Evolutionary conservation across 306 rosid genomes (phyloP).

Genomic region (Lathyrus tuberosus): DNA sequence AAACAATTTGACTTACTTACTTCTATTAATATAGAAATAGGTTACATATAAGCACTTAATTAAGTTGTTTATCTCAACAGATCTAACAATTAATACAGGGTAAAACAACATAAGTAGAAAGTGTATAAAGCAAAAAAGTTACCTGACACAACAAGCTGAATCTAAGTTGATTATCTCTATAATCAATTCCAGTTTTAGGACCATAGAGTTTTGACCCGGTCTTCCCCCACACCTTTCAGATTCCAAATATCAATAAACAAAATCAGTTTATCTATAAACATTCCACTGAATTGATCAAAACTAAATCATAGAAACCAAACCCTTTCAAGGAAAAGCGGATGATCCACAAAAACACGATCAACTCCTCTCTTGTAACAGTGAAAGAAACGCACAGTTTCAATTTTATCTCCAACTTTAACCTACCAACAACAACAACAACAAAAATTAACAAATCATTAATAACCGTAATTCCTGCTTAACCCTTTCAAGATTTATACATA

Average conservation of each 20-base stretch:
- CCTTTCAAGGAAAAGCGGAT: conserved; percentile 70
- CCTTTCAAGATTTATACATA: conserved; percentile 15
- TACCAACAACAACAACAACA: conserved; percentile 27
- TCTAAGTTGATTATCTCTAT: conserved; percentile 65
- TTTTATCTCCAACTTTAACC: conserved; percentile 58
- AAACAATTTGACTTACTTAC: no score
- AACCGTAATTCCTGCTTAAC: background rate
- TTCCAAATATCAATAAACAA: conserved; percentile 14
- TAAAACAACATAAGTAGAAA: background rate
- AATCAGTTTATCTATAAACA: conserved; percentile 21
- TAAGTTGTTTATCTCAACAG: no score
- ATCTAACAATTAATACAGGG: background rate
- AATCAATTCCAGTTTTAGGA: conserved; percentile 68
- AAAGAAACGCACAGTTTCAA: conserved; percentile 66
- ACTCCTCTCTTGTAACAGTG: conserved; percentile 82
- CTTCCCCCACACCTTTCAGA: conserved; percentile 77
- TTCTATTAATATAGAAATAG: no score
- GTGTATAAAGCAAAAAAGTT: conserved; percentile 11
- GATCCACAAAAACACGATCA: conserved; percentile 81
- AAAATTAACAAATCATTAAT: background rate
- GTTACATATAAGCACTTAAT: background rate
- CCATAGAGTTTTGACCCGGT: conserved; percentile 74
- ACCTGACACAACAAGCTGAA: conserved; percentile 79
- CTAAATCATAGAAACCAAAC: conserved; percentile 37
- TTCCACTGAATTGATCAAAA: conserved; percentile 19